Conservation (phyloP, 163 green algal genomes). For the Chlamydomonas reinhardtii region DNA sequence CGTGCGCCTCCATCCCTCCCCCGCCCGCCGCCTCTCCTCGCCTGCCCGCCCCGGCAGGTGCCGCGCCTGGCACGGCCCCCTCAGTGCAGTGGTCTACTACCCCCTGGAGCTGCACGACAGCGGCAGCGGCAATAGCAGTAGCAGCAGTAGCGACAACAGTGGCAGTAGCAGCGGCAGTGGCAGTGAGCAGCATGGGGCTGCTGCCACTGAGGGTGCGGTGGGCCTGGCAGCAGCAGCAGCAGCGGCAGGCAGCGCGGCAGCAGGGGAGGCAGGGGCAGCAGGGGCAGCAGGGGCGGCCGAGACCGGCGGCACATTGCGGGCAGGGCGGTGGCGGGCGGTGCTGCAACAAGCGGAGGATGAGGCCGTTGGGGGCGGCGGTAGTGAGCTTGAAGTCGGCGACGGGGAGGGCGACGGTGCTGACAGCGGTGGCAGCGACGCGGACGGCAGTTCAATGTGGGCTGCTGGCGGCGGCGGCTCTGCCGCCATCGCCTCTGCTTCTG, state of each 20-base stretch:
- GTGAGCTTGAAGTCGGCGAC: not conserved
- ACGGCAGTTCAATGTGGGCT: too few species aligned
- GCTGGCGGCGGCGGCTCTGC: too few species aligned
- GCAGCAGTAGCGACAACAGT: not conserved
- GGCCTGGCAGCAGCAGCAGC: not conserved
- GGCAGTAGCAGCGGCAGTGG: not conserved
- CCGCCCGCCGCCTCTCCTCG: too few species aligned
- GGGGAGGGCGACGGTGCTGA: not conserved
- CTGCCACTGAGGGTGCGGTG: too few species aligned
- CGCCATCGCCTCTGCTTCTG: not conserved
- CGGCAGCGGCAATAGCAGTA: not conserved
- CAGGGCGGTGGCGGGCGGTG: not conserved
- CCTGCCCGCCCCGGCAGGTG: conserved; percentile 6
- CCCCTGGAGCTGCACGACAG: conserved; percentile 29
- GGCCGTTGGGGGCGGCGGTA: not conserved
- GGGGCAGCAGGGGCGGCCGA: too few species aligned
- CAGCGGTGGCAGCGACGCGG: too few species aligned
- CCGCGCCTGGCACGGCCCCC: conserved; percentile 60
- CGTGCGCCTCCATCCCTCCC: too few species aligned
- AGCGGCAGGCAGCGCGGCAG: not conserved
- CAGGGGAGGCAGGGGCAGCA: not conserved
- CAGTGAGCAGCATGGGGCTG: too few species aligned
- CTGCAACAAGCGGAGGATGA: not conserved
- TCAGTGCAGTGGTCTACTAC: conserved; percentile 64
- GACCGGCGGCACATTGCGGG: too few species aligned